These are phyloP conservation scores for Dioscorea zingiberensis DNA, from an alignment of 106 monocot species.

Conservation along the genomic window DNA sequence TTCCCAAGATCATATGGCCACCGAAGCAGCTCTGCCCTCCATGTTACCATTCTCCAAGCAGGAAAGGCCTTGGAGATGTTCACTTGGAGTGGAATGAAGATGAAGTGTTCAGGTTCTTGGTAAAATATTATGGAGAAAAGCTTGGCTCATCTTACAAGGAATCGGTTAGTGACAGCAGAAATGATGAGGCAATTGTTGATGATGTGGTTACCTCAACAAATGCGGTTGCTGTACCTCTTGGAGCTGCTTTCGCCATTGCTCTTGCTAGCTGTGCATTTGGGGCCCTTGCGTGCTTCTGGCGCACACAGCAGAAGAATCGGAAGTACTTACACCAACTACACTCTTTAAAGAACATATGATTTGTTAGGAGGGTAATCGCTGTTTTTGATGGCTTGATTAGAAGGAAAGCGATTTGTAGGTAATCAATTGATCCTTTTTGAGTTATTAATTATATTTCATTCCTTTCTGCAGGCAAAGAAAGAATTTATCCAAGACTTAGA, in stretches of 20 bases:
- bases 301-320: constrained; percentile 94
- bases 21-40: constrained; percentile 64
- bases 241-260: constrained; percentile 86
- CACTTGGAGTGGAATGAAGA: constrained; percentile 60
- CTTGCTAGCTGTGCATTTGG: constrained; percentile 94
- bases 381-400: neutral
- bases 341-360: constrained; percentile 98
- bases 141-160: constrained; percentile 47
- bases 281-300: constrained; percentile 90
- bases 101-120: constrained; percentile 76
- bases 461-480: no score
- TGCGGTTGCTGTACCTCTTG: constrained; percentile 68
- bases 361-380: constrained; percentile 47
- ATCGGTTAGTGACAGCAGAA: constrained; percentile 7
- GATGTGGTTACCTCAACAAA: constrained; percentile 28
- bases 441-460: no score
- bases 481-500: no score
- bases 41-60: constrained; percentile 42
- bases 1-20: constrained; percentile 88
- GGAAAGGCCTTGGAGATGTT: constrained; percentile 7
- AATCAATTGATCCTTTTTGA: no score
- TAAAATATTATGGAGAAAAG: constrained; percentile 59
- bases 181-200: constrained; percentile 21
- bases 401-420: neutral
- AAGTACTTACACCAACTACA: constrained; percentile 94